phyloP scores from a whole-genome alignment of 2,329 filamentous ascomycete species.

The Pseudogymnoascus sp. region DNA sequence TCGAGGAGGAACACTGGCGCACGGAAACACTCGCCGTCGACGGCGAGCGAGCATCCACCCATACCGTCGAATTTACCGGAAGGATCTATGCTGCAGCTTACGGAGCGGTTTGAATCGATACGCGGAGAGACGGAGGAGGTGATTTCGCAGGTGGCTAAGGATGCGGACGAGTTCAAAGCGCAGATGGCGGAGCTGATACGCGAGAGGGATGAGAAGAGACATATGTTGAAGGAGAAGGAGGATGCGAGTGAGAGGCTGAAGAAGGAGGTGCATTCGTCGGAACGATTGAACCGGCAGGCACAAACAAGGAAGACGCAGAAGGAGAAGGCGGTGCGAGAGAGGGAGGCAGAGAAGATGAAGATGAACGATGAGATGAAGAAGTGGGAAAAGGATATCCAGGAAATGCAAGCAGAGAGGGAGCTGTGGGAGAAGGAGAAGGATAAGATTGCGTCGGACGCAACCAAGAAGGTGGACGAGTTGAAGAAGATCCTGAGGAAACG shows the following conservation, averaged over 20 bases:
- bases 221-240: conserved; percentile 78
- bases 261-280: conserved; percentile 68
- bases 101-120: conserved; percentile 69
- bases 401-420: conserved; percentile 48
- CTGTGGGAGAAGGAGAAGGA: conserved; percentile 46
- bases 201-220: conserved; percentile 71
- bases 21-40: conserved; percentile 67
- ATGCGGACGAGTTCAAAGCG: conserved; percentile 62
- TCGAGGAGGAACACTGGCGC: conserved; percentile 60
- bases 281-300: conserved; percentile 71
- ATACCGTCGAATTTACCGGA: conserved; percentile 45
- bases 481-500: conserved; percentile 48
- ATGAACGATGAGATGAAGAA: conserved; percentile 60
- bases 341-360: conserved; percentile 58
- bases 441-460: conserved; percentile 42
- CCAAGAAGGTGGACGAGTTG: conserved; percentile 43
- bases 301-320: conserved; percentile 72
- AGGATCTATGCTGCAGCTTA: conserved; percentile 66
- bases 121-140: conserved; percentile 77
- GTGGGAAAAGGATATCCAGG: conserved; percentile 55
- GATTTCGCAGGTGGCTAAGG: conserved; percentile 58
- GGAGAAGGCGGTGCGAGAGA: conserved; percentile 62
- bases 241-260: conserved; percentile 79
- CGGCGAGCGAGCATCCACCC: conserved; percentile 45
- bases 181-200: conserved; percentile 59